Percentiles rank a stretch among this genome's conserved stretches.
Evolutionary conservation across 768 basidiomycete genomes (phyloP).

Genomic region (Cystofilobasidium macerans): DNA sequence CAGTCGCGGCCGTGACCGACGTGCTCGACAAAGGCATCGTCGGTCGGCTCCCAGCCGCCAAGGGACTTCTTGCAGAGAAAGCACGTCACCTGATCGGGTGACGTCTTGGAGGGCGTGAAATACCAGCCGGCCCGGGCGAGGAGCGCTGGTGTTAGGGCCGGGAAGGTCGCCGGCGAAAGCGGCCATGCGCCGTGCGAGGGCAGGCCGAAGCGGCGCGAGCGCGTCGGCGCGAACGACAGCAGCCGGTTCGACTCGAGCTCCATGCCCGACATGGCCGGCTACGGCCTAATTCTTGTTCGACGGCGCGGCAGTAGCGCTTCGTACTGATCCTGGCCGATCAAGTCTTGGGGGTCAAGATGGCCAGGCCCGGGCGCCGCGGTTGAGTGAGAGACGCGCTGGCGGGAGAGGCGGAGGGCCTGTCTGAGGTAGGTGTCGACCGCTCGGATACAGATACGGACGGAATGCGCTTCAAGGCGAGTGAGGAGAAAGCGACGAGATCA

Average conservation of each 20-base stretch:
- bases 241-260: slow-evolving; percentile 19
- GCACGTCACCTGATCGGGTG: slow-evolving; percentile 65
- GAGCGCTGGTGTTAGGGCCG: slow-evolving; percentile 55
- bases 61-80: slow-evolving; percentile 73
- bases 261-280: slow-evolving; percentile 13
- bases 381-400: no score
- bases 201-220: slow-evolving; percentile 17
- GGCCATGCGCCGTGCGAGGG: slow-evolving; percentile 51
- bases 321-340: no score
- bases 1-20: slow-evolving; percentile 58
- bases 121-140: slow-evolving; percentile 87
- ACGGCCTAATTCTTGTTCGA: no score
- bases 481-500: no score
- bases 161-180: slow-evolving; percentile 49
- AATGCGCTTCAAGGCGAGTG: no score
- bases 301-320: no score
- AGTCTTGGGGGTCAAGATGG: no score
- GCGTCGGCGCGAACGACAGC: slow-evolving; percentile 13
- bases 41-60: slow-evolving; percentile 69
- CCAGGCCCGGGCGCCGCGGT: no score
- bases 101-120: slow-evolving; percentile 53
- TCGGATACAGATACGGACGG: no score
- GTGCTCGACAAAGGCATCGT: slow-evolving; percentile 81
- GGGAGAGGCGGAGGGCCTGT: no score
- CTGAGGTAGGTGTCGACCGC: no score